These are phyloP conservation scores for Myotisia sp. DNA, from an alignment of 2,329 filamentous ascomycete species.

Conservation along the genomic window DNA sequence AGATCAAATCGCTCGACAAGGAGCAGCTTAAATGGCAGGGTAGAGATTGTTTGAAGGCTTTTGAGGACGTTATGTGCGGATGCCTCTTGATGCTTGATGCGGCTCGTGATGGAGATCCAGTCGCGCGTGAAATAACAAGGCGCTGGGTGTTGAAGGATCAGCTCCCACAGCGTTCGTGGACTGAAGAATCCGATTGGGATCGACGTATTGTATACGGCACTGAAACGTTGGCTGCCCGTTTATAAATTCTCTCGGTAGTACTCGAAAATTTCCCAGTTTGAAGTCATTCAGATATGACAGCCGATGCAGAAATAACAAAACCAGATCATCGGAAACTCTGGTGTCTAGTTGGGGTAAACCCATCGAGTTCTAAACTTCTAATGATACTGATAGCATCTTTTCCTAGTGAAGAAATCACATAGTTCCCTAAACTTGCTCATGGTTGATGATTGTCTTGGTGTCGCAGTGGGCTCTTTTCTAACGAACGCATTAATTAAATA, in stretches of 20 bases:
- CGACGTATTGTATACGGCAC: conserved; percentile 13
- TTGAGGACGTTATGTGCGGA: conserved; percentile 21
- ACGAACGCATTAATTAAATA: too few relatives aligned
- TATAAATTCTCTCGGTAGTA: conserved; percentile 2
- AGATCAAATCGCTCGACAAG: conserved; percentile 6
- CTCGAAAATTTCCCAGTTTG: too few relatives aligned
- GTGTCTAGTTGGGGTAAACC: too few relatives aligned
- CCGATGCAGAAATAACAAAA: too few relatives aligned
- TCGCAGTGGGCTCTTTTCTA: too few relatives aligned
- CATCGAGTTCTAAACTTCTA: too few relatives aligned
- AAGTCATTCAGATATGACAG: too few relatives aligned
- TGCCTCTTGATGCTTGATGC: conserved; percentile 22
- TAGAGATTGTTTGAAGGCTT: conserved; percentile 18
- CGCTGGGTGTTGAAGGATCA: conserved; percentile 9
- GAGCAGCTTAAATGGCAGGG: conserved; percentile 22
- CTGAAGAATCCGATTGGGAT: conserved; percentile 11
- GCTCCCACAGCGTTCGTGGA: conserved; percentile 7
- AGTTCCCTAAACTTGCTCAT: too few relatives aligned
- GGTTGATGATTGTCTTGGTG: too few relatives aligned
- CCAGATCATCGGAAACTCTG: too few relatives aligned
- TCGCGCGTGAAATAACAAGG: conserved; percentile 17
- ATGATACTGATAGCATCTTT: too few relatives aligned
- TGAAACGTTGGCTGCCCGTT: neutral
- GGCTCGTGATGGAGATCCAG: conserved; percentile 19
- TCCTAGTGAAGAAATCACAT: too few relatives aligned